These are phyloP conservation scores for Fusarium chuoi DNA, from an alignment of 2,329 filamentous ascomycete genomes.

Conservation along the genomic window DNA sequence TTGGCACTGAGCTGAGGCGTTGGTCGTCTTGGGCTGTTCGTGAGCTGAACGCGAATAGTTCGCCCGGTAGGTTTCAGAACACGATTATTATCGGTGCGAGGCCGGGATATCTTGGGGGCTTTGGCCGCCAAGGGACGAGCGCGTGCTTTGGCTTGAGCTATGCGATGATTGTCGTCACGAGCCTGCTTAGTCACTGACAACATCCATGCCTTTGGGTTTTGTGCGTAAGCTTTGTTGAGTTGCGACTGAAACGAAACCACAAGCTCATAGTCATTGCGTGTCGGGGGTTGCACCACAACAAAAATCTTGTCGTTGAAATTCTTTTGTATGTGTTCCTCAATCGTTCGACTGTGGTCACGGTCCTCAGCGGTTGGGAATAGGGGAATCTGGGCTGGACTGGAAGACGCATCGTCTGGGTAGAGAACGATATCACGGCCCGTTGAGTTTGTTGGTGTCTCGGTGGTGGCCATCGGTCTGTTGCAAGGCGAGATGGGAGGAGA, in stretches of 20 bases:
- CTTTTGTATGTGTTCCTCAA: constrained; percentile 49
- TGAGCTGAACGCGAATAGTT: constrained; percentile 48
- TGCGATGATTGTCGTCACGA: constrained; percentile 56
- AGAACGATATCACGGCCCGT: constrained; percentile 65
- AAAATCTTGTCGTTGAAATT: constrained; percentile 50
- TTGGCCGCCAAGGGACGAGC: constrained; percentile 57
- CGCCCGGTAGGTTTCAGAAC: constrained; percentile 52
- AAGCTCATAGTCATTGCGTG: constrained; percentile 64
- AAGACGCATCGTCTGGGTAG: constrained; percentile 59
- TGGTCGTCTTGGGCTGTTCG: constrained; percentile 40
- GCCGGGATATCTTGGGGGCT: constrained; percentile 46
- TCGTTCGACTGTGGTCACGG: neutral
- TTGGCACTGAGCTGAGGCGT: constrained; percentile 55
- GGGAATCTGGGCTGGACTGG: constrained; percentile 58
- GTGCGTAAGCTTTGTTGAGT: constrained; percentile 58
- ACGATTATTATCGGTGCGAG: constrained; percentile 50
- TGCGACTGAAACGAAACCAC: constrained; percentile 63
- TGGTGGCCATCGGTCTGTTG: constrained; percentile 52
- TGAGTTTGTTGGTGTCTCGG: constrained; percentile 42
- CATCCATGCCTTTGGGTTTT: constrained; percentile 60
- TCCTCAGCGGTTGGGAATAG: constrained; percentile 59
- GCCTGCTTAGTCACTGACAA: constrained; percentile 62
- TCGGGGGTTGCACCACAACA: constrained; percentile 57
- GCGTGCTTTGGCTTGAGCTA: constrained; percentile 49
- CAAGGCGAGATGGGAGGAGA: constrained; percentile 69